Evolutionary conservation across 2,329 filamentous ascomycete species (phyloP).

Genomic region (Monosporascus ibericus): DNA sequence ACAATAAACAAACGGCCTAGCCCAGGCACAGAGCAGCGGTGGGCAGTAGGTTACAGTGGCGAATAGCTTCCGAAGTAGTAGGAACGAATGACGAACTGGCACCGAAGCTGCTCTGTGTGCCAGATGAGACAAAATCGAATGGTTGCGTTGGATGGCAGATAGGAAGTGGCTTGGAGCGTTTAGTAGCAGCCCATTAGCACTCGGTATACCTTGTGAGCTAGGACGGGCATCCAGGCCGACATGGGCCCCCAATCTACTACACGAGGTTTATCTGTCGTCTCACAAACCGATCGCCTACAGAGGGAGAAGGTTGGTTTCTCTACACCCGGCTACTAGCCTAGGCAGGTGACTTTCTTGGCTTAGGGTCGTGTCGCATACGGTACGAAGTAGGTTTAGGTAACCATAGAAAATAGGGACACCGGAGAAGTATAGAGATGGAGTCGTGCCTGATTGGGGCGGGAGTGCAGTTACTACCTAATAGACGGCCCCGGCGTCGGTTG

Average conservation of each 20-base stretch:
- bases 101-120: not conserved
- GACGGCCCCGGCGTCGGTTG: not conserved
- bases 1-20: constrained; percentile 10
- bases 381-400: not conserved
- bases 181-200: not conserved
- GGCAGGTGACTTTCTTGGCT: constrained; percentile 17
- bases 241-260: not conserved
- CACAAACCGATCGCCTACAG: not conserved
- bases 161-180: not conserved
- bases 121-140: constrained; percentile 10
- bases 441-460: not conserved
- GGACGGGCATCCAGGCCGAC: not conserved
- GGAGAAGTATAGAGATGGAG: not conserved
- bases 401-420: not conserved
- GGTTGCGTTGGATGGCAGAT: constrained; percentile 12
- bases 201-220: not conserved
- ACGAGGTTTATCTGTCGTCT: not conserved
- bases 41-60: constrained; percentile 22
- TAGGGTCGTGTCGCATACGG: not conserved
- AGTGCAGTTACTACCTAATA: not conserved
- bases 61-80: constrained; percentile 18
- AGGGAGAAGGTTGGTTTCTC: not conserved
- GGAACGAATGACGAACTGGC: constrained; percentile 15
- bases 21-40: constrained; percentile 8
- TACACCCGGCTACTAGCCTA: constrained; percentile 8